Conservation (phyloP, 805 yeast genomes). For the Spathaspora passalidarum region DNA sequence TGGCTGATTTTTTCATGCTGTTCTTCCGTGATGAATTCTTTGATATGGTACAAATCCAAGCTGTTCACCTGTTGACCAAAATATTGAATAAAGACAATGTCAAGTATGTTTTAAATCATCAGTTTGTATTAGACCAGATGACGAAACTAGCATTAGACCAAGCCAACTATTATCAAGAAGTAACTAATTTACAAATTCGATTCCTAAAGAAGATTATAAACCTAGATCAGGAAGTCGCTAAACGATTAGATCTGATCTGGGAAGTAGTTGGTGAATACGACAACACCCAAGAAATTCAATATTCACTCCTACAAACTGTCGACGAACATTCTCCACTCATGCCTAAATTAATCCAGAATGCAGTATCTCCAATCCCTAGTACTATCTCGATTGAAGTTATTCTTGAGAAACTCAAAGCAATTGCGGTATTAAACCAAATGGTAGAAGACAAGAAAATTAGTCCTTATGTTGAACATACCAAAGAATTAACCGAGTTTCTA, state of each 20-base stretch:
- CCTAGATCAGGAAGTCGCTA: background rate
- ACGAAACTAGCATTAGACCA: conserved; percentile 32
- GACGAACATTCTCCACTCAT: background rate
- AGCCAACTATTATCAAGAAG: conserved; percentile 31
- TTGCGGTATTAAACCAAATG: conserved; percentile 5
- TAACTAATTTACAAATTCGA: conserved; percentile 18
- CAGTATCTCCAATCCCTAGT: background rate
- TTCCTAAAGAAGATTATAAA: background rate
- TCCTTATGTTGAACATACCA: background rate
- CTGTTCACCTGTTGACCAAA: conserved; percentile 33
- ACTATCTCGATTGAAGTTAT: background rate
- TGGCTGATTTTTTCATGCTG: conserved; percentile 14
- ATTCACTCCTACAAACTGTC: conserved; percentile 16
- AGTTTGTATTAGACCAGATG: conserved; percentile 12
- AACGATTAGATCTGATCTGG: conserved; percentile 5
- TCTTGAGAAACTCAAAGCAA: conserved; percentile 16
- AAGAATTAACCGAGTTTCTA: conserved; percentile 3
- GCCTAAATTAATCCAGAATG: background rate
- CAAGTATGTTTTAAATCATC: conserved; percentile 7
- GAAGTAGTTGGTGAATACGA: conserved; percentile 11
- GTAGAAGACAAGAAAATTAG: background rate
- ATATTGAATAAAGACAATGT: conserved; percentile 17
- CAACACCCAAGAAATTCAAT: conserved; percentile 18
- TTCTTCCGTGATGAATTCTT: conserved; percentile 19
- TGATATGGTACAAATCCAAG: conserved; percentile 37